Conservation (phyloP, 2,329 filamentous ascomycete genomes). For the Alternaria viburni region DNA sequence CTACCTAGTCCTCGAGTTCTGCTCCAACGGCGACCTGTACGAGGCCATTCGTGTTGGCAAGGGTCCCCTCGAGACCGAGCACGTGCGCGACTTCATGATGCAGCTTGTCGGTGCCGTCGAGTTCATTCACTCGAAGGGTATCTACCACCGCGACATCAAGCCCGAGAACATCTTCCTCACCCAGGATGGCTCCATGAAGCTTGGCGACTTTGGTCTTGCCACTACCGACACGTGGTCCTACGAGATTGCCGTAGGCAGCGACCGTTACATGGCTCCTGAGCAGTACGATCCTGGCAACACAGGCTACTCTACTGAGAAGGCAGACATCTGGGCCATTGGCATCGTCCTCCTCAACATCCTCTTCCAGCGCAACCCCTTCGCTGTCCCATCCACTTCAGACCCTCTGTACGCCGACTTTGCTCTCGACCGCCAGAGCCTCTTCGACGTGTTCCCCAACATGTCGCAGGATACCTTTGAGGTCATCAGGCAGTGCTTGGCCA, state of each 20-base stretch:
- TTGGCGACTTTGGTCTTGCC: constrained; percentile 94
- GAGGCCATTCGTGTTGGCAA: constrained; percentile 91
- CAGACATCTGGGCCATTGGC: constrained; percentile 96
- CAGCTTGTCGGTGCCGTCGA: constrained; percentile 88
- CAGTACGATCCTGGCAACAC: constrained; percentile 88
- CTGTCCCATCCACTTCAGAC: constrained; percentile 86
- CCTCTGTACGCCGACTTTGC: constrained; percentile 92
- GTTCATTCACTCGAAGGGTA: constrained; percentile 86
- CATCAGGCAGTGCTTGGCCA: constrained; percentile 84
- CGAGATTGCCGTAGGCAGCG: constrained; percentile 93
- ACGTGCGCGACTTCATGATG: constrained; percentile 97
- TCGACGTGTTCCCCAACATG: constrained; percentile 98
- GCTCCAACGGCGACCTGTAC: constrained; percentile 92
- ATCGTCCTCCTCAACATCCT: constrained; percentile 96
- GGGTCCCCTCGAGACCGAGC: constrained; percentile 91
- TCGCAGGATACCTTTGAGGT: constrained; percentile 98
- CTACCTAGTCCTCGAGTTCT: constrained; percentile 95
- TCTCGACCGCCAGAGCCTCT: constrained; percentile 91
- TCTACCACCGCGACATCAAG: constrained; percentile 98
- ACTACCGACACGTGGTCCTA: constrained; percentile 89
- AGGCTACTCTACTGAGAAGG: constrained; percentile 91
- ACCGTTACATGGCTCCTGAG: constrained; percentile 98
- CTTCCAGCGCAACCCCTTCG: constrained; percentile 96
- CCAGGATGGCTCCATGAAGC: constrained; percentile 86
- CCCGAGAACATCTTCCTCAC: constrained; percentile 98